Evolutionary conservation across 2,329 filamentous ascomycete genomes (phyloP), one percentile per base, ranked within the genome.

Genomic region (Chaetomium strumarium): DNA sequence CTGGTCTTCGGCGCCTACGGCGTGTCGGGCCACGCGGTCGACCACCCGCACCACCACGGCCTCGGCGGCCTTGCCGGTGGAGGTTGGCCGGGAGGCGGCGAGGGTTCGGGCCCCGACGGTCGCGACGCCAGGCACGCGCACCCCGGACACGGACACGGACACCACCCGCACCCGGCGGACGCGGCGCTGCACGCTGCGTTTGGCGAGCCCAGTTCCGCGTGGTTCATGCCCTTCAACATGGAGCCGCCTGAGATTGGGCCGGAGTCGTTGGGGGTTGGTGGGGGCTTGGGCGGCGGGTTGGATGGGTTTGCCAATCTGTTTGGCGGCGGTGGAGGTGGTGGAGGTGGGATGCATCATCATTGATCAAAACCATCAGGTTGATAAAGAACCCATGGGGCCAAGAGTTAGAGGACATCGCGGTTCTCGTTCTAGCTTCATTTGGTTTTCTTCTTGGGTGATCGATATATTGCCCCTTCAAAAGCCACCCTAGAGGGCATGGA

Each of bases 201-300:
- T 42, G 63, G 61, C 4, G 78, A 81, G 55, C 71, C 76, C 2
- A 78, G 73, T 46, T 85, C 84, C 48, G 88, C 87, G 5, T 97
- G 91, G 88, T 95, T 95, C 68, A 84, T 95, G 74, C 90, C 91
- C 1, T 95, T 96, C 70, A 95, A 95, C 65, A 83, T 95, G 70
- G 88, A 93, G 53, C 88, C 90, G 17, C 83, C 87, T 0, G 80
- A 83, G 52, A 69, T 80, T 39, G 70, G 72, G 7, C 76, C 77
- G 49, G 77, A 79, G 2, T 63, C 67, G 17, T 62, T 73, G 29
- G 69, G 67, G 3, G 62, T 66, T 8, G 63, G 33, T 0, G 50
- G 50, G 1, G 43, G 48, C n/a, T 11, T 50, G 40, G 77, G 57
- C n/a, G 66, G 66, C 20, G 70, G 70, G 34, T 67, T 76, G 24